phyloP scores from a whole-genome alignment of 768 basidiomycete genomes.

The Boletus bicolor region DNA sequence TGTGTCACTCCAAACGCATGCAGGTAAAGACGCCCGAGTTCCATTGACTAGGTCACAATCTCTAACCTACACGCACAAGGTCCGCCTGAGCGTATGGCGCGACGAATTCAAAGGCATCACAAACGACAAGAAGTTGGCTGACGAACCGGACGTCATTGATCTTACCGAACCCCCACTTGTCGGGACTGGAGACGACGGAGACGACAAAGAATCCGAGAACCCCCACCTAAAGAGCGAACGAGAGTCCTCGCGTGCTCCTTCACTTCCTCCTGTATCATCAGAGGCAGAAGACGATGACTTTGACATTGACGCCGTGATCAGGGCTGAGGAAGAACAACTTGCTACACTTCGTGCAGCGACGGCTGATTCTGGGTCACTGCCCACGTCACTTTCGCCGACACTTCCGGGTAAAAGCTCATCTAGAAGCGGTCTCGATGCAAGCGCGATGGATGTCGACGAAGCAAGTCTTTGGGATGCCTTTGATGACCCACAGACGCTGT shows the following conservation, averaged over 20 bases:
- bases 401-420: constrained; percentile 9
- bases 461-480: constrained; percentile 36
- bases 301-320: constrained; percentile 51
- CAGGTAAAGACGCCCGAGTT: constrained; percentile 48
- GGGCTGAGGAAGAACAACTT: constrained; percentile 40
- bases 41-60: neutral
- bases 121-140: constrained; percentile 31
- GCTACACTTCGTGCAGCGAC: constrained; percentile 21
- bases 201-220: constrained; percentile 12
- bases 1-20: constrained; percentile 85
- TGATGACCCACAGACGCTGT: constrained; percentile 3
- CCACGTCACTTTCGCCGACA: neutral
- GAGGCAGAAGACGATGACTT: constrained; percentile 45
- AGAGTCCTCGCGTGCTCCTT: constrained; percentile 38
- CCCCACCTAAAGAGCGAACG: constrained; percentile 18
- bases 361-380: neutral
- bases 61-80: constrained; percentile 39
- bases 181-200: constrained; percentile 24
- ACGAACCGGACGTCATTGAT: constrained; percentile 28
- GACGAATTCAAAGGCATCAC: constrained; percentile 57
- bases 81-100: constrained; percentile 70
- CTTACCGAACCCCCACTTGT: constrained; percentile 28
- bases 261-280: constrained; percentile 39
- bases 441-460: constrained; percentile 36
- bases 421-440: constrained; percentile 3